Evolutionary conservation across 768 basidiomycete genomes (phyloP), one percentile per base, ranked within the genome.

Genomic region (Trametes cingulata): DNA sequence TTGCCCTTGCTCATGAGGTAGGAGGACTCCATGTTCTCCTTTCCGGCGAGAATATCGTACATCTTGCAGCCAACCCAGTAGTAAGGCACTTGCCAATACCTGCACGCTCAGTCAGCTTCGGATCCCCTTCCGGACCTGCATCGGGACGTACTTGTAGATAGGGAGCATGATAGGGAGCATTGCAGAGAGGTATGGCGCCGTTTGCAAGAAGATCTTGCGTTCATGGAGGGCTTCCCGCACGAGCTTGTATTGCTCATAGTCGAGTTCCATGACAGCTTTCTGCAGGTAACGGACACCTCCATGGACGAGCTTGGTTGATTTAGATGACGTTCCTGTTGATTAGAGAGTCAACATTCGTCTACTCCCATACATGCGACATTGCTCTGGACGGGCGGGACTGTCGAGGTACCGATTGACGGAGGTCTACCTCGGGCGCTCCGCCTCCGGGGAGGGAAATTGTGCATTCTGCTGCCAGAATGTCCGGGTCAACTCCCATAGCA

Each of bases 101-200:
- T 90, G 52, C 8, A 29, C 27, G 13, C 12, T 12, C 46, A 17
- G 5, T 68, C 27, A 69, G 60, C 45, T n/a, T 1, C 35, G n/a
- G 24, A n/a, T 25, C 10, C 5, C 8, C 29, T 27, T 29, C 3
- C 17, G 33, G 43, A 45, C 8, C 20, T 35, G 19, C 9, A 6
- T 12, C 15, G 55, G 43, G 6, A 24, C 53, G 17, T 14, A 91
- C 86, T 93, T 96, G 83, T 99, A 98, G 49, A 98, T 84, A 6
- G 96, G 96, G 15, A 98, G 78, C 87, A 99, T 96, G 75, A 99
- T 98, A 2, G 96, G 97, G 35, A 98, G 82, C 88, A 95, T 95
- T 62, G 82, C 79, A 13, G 88, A 90, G 20, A 99, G 81, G 74
- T 99, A 97, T 0, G 96, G 96, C 0, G 96, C 96, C 0, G 92